These are phyloP conservation scores for Aspergillus fructus DNA, from an alignment of 2,329 filamentous ascomycete species.

Conservation along the genomic window DNA sequence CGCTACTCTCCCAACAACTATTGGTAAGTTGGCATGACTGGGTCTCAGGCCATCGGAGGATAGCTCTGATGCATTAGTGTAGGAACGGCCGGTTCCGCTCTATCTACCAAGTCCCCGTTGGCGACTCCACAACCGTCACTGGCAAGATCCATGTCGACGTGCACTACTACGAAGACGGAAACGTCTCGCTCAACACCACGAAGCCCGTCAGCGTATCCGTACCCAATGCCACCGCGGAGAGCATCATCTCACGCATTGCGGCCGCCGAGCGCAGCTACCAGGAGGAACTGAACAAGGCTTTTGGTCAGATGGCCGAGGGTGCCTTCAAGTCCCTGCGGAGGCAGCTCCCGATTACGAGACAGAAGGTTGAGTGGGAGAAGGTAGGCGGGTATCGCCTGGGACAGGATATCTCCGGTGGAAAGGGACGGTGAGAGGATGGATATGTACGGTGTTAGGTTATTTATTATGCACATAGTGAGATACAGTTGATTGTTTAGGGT, in stretches of 20 bases:
- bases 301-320: conserved; percentile 83
- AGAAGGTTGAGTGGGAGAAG: conserved; percentile 99
- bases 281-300: conserved; percentile 90
- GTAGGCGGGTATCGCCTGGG: conserved; percentile 87
- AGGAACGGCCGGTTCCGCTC: conserved; percentile 97
- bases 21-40: conserved; percentile 59
- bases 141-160: conserved; percentile 91
- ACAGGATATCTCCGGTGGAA: conserved; percentile 73
- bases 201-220: conserved; percentile 68
- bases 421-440: conserved; percentile 31
- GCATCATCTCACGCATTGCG: conserved; percentile 77
- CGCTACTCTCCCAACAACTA: conserved; percentile 98
- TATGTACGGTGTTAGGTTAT: not conserved
- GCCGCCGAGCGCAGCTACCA: conserved; percentile 87
- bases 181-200: conserved; percentile 87
- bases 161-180: conserved; percentile 99
- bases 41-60: not conserved
- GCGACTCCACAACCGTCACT: conserved; percentile 58
- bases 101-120: conserved; percentile 74
- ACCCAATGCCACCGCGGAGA: conserved; percentile 62
- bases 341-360: conserved; percentile 91
- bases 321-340: conserved; percentile 91
- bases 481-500: not conserved
- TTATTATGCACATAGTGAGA: not conserved
- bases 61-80: not conserved